Base-by-base conservation (phyloP, 2,329 filamentous ascomycete genomes). In the Cladosporium cucumerinum region DNA sequence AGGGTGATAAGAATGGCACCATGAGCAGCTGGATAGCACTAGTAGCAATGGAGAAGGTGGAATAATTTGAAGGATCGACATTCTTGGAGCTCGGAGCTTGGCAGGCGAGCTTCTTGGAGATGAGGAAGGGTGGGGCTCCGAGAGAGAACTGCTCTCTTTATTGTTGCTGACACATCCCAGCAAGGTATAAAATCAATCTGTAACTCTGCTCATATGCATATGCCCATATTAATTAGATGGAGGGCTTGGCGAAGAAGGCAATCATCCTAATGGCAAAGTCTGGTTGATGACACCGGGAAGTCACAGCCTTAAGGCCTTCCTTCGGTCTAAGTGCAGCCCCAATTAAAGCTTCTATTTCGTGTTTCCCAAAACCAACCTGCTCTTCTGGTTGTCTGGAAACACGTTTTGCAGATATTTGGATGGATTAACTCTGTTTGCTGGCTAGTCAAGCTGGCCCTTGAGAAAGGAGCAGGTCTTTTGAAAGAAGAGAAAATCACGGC, bases 1-100 rank as follows among this genome's bases (percentile, higher is more conserved):
- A 55, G 2, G 34, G 49, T 52, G 60, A 62, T 62, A 55, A 62
- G 60, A 30, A 34, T 32, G 49, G 16, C 55, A 36, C 23, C 5
- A 18, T 23, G 36, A 34, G 30, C 23, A 23, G 54, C 30, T 6
- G 30, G 30, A 48, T 36, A 55, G 26, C 28, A 57, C 60, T 62
- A 62, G 49, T 30, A 23, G 30, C 49, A 52, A 46, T 46, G 34
- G 7, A 54, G 60, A 62, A 62, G 60, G 60, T 62, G 60, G 26
- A 52, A 61, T 32, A 12, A 30, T 30, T n/a, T 14, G 26, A 48
- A 48, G 26, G 39, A 57, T 57, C 54, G 54, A 36, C 54, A 2
- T n/a, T 12, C 11, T 18, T 5, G 51, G 30, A 54, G 51, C 51
- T 54, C 10, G 51, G 51, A 54, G 51, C 51, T 54, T 46, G 39